A percentile compares a stretch with the other conserved stretches of the same genome.
These are phyloP conservation scores for Fusarium abutilonis DNA, from an alignment of 2,329 filamentous ascomycete species.

Conservation along the genomic window DNA sequence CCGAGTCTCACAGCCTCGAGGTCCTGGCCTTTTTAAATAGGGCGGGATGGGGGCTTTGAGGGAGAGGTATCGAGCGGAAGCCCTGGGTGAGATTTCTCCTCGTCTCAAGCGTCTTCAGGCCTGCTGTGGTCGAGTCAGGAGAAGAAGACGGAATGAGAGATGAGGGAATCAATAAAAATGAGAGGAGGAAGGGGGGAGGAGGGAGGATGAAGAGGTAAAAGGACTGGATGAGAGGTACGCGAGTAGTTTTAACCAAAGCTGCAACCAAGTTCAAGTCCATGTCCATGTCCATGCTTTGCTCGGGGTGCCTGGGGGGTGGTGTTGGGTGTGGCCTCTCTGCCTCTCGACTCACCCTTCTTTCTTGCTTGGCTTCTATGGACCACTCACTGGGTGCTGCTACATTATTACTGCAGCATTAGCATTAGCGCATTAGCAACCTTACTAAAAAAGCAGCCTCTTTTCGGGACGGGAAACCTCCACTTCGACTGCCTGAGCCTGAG, in stretches of 20 bases:
- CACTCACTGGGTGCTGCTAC: background rate
- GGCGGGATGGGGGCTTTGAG: conserved; percentile 35
- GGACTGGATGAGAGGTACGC: conserved; percentile 62
- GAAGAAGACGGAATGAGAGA: conserved; percentile 59
- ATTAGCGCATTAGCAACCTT: background rate
- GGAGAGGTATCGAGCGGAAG: conserved; percentile 40
- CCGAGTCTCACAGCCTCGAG: conserved; percentile 43
- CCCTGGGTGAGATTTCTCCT: conserved; percentile 48
- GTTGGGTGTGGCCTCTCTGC: background rate
- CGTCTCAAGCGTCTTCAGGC: conserved; percentile 50
- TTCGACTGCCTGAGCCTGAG: background rate
- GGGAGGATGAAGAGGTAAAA: conserved; percentile 60
- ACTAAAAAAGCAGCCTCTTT: conserved; percentile 11
- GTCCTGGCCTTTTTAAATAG: conserved; percentile 47
- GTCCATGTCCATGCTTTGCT: conserved; percentile 3
- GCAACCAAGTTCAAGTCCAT: conserved; percentile 11
- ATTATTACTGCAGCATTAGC: conserved; percentile 4
- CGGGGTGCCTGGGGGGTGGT: background rate
- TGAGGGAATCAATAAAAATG: conserved; percentile 62
- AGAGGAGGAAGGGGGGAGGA: conserved; percentile 55
- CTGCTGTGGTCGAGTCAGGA: conserved; percentile 56
- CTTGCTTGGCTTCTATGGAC: background rate
- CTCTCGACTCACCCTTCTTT: too few relatives aligned
- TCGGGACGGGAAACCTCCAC: background rate
- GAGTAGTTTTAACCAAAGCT: conserved; percentile 51